A percentile compares a stretch with the other conserved stretches of the same genome.
Evolutionary conservation across 208 protist genomes (phyloP).

Genomic region (Trypanosoma caninum): DNA sequence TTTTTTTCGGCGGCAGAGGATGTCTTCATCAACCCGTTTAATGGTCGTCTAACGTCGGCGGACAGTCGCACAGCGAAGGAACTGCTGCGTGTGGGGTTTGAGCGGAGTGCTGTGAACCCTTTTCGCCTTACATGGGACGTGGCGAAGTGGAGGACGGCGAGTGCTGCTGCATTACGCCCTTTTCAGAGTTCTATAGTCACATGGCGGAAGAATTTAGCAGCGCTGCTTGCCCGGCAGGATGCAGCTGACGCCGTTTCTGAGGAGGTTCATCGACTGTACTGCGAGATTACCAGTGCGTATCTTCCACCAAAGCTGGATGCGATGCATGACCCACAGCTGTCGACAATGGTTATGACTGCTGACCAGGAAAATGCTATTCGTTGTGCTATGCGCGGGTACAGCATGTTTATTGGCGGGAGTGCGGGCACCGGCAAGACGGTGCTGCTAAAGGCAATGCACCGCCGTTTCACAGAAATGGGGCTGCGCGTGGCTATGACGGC

Average conservation of each 20-base stretch:
- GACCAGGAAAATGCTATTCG: constrained; percentile 71
- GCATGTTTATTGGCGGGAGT: constrained; percentile 82
- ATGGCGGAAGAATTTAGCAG: constrained; percentile 46
- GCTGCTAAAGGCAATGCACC: constrained; percentile 77
- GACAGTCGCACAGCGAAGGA: constrained; percentile 18
- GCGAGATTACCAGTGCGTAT: constrained; percentile 42
- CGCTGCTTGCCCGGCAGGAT: constrained; percentile 49
- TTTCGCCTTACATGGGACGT: constrained; percentile 66
- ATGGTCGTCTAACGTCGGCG: constrained; percentile 34
- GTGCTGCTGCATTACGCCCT: constrained; percentile 18
- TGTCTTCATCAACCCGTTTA: constrained; percentile 79
- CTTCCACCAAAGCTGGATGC: constrained; percentile 79
- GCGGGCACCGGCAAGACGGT: constrained; percentile 91
- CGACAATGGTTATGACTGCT: constrained; percentile 41
- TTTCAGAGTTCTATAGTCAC: constrained; percentile 20
- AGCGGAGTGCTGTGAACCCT: constrained; percentile 37
- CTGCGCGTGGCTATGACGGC: constrained; percentile 88
- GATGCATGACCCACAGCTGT: constrained; percentile 39
- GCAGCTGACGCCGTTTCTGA: constrained; percentile 37
- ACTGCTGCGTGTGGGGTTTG: constrained; percentile 57
- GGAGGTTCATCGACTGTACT: constrained; percentile 57
- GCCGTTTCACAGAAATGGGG: constrained; percentile 43
- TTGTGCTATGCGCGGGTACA: constrained; percentile 61
- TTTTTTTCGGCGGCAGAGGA: neutral
- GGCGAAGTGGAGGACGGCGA: constrained; percentile 21